Evolutionary conservation across 2,329 filamentous ascomycete genomes (phyloP).

Genomic region (Trichoderma hamatum): DNA sequence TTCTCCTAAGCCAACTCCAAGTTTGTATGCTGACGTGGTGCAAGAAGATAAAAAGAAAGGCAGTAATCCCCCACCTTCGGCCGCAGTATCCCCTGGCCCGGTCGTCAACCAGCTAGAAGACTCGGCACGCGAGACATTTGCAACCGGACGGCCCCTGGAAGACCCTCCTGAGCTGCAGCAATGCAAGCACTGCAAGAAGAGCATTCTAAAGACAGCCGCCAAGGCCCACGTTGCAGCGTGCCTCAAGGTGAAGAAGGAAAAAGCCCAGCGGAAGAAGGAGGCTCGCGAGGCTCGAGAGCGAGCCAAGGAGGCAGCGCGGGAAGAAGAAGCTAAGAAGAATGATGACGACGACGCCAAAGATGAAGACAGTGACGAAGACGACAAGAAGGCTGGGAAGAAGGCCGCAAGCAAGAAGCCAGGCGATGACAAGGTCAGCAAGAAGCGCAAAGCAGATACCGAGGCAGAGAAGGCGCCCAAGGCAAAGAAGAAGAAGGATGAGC

Average conservation of each 20-base stretch:
- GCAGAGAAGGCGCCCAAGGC: slow-evolving; percentile 81
- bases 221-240: slow-evolving; percentile 83
- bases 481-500: slow-evolving; percentile 95
- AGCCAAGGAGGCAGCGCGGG: slow-evolving; percentile 62
- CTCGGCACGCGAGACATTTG: slow-evolving; percentile 75
- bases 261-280: slow-evolving; percentile 76
- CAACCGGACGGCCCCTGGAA: slow-evolving; percentile 78
- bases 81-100: slow-evolving; percentile 55
- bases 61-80: slow-evolving; percentile 46
- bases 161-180: slow-evolving; percentile 77
- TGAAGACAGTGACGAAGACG: slow-evolving; percentile 52
- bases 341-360: slow-evolving; percentile 55
- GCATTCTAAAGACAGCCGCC: slow-evolving; percentile 73
- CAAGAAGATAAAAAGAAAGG: slow-evolving; percentile 62
- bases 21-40: background rate
- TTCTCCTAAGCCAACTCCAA: background rate
- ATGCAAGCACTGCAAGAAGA: slow-evolving; percentile 95
- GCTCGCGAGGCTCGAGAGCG: slow-evolving; percentile 70
- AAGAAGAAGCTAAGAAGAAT: slow-evolving; percentile 57
- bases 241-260: slow-evolving; percentile 80
- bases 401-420: slow-evolving; percentile 69
- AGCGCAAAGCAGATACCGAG: slow-evolving; percentile 74
- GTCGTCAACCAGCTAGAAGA: slow-evolving; percentile 73
- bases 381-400: slow-evolving; percentile 60
- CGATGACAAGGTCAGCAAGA: slow-evolving; percentile 71